Evolutionary conservation across 345 rosid species (phyloP), one percentile per base, ranked within the genome.

Genomic region (rapeseed (Brassica napus)): DNA sequence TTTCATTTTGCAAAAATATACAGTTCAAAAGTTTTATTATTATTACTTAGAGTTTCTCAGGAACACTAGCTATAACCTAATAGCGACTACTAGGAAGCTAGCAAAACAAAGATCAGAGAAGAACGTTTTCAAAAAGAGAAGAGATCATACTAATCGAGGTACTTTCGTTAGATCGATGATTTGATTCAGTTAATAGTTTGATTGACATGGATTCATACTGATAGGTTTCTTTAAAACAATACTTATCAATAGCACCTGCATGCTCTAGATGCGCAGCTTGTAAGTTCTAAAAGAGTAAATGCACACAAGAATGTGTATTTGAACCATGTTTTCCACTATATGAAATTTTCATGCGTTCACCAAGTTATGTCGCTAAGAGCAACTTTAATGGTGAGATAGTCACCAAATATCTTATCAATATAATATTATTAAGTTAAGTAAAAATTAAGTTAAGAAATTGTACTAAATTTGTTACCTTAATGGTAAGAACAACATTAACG

Each of bases 241-340:
- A 61, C 15, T 11, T 26, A 28, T 11, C 6, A 60, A 78, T 86
- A 91, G 83, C 89, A 26, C 77, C 88, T 18, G 74, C 87, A 9
- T 83, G 75, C 61, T 84, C 89, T 7, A 89, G 91, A 0, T 89
- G 93, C 4, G 93, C 91, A 4, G 91, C 89, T 69, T 89, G 82
- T 72, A 89, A 88, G 68, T 89, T 89, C 71, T 6, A 62, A 74
- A 71, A 90, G 67, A 82, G 87, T 77, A 88, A 87, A 77, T 90
- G 94, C 67, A 90, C 88, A 0, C 87, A 77, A 65, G 94, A 86
- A 52, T 88, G 94, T 73, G 84, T 86, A 2, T 89, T 89, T 28
- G 90, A 91, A 9, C 94, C 94, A 2, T 86, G 88, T 64, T 89
- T 89, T 57, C 90, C 91, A 32, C 87, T 90, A 1, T 4, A 87